A percentile compares a stretch with the other conserved stretches of the same genome.
phyloP scores from a whole-genome alignment of 2,329 filamentous ascomycete species.

The Colletotrichum trifolii region DNA sequence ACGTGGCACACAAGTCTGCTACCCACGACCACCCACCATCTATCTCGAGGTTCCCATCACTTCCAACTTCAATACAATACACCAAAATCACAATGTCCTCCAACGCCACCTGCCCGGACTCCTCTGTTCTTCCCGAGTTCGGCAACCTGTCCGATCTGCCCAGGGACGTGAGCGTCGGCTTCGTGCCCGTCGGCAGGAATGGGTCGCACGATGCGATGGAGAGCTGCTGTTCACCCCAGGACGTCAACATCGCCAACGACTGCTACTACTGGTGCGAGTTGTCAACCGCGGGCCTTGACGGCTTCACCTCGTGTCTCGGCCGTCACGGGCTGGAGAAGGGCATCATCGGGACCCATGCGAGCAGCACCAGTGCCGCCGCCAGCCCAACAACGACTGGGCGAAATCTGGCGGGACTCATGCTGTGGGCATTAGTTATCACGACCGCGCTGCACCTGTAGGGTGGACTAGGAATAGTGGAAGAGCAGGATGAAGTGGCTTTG shows the following conservation, averaged over 20 bases:
- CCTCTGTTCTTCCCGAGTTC: slow-evolving; percentile 2
- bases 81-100: slow-evolving; percentile 2
- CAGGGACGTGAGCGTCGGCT: neutral
- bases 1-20: no score
- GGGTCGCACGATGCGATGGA: slow-evolving; percentile 7
- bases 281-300: neutral
- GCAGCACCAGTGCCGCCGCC: neutral
- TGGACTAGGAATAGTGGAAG: no score
- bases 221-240: slow-evolving; percentile 4
- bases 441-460: slow-evolving; percentile 2
- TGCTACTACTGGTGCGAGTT: slow-evolving; percentile 16
- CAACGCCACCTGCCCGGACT: neutral
- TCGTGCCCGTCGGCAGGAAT: slow-evolving; percentile 10
- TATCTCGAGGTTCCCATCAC: no score
- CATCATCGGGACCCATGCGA: slow-evolving; percentile 4
- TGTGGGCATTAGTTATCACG: slow-evolving; percentile 3
- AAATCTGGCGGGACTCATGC: neutral
- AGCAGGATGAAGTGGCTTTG: no score
- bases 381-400: neutral
- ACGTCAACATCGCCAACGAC: slow-evolving; percentile 4
- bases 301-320: slow-evolving; percentile 4
- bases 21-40: no score
- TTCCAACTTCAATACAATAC: no score
- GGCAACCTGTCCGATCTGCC: neutral
- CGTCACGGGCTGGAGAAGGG: neutral